Evolutionary conservation across 164 flowering plant genomes (phyloP), one percentile per base, ranked within the genome.

Genomic region (Cinnamomum chago): DNA sequence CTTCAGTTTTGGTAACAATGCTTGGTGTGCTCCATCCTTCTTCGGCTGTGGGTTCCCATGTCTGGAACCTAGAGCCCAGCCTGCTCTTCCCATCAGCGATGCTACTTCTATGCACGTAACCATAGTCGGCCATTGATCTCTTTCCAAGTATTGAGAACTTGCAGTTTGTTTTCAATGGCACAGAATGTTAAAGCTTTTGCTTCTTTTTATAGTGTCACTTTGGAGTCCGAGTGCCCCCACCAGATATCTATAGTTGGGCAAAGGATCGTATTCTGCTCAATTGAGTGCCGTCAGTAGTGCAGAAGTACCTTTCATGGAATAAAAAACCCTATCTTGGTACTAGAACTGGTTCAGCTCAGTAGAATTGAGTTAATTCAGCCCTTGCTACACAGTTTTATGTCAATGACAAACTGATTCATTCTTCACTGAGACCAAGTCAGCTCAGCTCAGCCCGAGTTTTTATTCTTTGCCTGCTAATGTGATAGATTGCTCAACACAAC

Each of bases 21-120:
- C 80, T 75, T 23, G 76, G 67, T 71, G 33, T 50, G 62, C 72
- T 76, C 81, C 80, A 72, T 60, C 64, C 75, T 14, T 79, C 50
- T 35, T 62, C 65, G 11, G 7, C 20, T 33, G 74, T 76, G 64
- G 20, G 18, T 15, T 55, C 74, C 80, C 76, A 78, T 58, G 65
- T 18, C 13, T 74, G 68, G 24, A 15, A 23, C 33, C 73, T 51
- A 50, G 70, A 11, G 58, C 27, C 65, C 40, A 12, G 40, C 75
- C 50, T 65, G 30, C 69, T 58, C 47, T 52, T 67, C 40, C 77
- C 76, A n/a, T 47, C 64, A 14, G 75, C 20, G 66, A 1, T 25
- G 65, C 68, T 77, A 33, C 75, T 65, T 77, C 79, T 67, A 12
- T 3, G 22, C 65, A 0, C 30, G 79, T 73, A 58, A 25, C 67